Evolutionary conservation across 305 asterid species (phyloP).

Genomic region (Salvia sclarea): DNA sequence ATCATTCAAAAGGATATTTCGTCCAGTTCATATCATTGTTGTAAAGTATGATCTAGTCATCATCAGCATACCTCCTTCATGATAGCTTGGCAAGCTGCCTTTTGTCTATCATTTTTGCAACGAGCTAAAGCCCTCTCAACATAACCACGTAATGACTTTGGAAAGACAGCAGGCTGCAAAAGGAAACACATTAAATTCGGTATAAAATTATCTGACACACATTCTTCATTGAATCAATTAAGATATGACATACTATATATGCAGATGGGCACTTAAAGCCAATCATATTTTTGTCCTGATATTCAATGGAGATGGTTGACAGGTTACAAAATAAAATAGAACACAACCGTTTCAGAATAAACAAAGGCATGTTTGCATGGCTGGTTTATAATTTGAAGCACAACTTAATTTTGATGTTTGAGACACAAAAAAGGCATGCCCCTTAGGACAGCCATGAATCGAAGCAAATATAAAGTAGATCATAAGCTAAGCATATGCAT

Average conservation of each 20-base stretch:
- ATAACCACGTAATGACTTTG: slow-evolving; percentile 89
- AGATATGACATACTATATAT: slow-evolving; percentile 9
- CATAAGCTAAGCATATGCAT: background rate
- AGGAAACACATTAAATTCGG: slow-evolving; percentile 32
- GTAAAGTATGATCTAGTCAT: slow-evolving; percentile 26
- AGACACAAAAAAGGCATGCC: slow-evolving; percentile 5
- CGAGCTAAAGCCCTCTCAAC: slow-evolving; percentile 99
- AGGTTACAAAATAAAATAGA: slow-evolving; percentile 9
- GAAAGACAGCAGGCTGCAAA: slow-evolving; percentile 83
- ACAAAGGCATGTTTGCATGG: background rate
- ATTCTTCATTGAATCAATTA: slow-evolving; percentile 27
- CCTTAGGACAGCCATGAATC: slow-evolving; percentile 15
- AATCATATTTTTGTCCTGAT: slow-evolving; percentile 15
- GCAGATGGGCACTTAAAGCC: slow-evolving; percentile 7
- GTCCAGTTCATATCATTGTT: slow-evolving; percentile 25
- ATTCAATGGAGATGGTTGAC: slow-evolving; percentile 14
- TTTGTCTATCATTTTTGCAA: slow-evolving; percentile 84
- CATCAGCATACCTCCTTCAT: slow-evolving; percentile 80
- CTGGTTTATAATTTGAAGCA: slow-evolving; percentile 19
- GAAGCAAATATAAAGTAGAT: slow-evolving; percentile 17
- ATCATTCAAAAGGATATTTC: slow-evolving; percentile 16
- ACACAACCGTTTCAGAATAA: background rate
- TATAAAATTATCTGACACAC: slow-evolving; percentile 17
- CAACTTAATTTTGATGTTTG: background rate
- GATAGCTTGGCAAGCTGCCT: slow-evolving; percentile 74